Conservation (phyloP, 2,329 filamentous ascomycete genomes). For the Corynespora cassiicola region DNA sequence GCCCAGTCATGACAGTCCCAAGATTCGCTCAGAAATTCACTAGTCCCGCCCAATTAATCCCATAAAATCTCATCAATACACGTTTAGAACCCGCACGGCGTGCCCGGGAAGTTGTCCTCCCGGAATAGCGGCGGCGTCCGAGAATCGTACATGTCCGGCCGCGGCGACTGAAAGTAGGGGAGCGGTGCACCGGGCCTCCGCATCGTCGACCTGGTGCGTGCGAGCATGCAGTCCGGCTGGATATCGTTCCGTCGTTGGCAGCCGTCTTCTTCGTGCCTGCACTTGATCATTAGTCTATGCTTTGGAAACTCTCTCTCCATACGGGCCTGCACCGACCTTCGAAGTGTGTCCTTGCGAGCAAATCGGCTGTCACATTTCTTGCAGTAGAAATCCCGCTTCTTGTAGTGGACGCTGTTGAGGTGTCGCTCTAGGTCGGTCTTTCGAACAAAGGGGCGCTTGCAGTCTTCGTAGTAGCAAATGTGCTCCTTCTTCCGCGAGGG, state of each 20-base stretch:
- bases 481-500: slow-evolving; percentile 74
- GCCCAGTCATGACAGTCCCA: background rate
- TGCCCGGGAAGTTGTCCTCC: slow-evolving; percentile 17
- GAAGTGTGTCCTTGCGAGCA: slow-evolving; percentile 81
- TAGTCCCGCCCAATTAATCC: slow-evolving; percentile 7
- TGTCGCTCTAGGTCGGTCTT: slow-evolving; percentile 75
- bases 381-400: slow-evolving; percentile 73
- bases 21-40: slow-evolving; percentile 1
- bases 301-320: too few relatives aligned
- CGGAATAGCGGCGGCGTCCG: slow-evolving; percentile 19
- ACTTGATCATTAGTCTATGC: slow-evolving; percentile 22
- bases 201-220: slow-evolving; percentile 21
- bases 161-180: slow-evolving; percentile 22
- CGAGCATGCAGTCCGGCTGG: slow-evolving; percentile 16
- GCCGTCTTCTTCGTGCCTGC: slow-evolving; percentile 77
- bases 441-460: slow-evolving; percentile 78
- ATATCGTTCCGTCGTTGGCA: slow-evolving; percentile 65
- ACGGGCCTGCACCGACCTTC: slow-evolving; percentile 68
- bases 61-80: too few relatives aligned
- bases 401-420: slow-evolving; percentile 72
- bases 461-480: slow-evolving; percentile 69
- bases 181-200: slow-evolving; percentile 4
- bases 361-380: slow-evolving; percentile 74
- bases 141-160: slow-evolving; percentile 17
- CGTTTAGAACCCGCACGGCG: slow-evolving; percentile 13